Evolutionary conservation across 768 basidiomycete species (phyloP).

Genomic region (Filobasidium floriforme): DNA sequence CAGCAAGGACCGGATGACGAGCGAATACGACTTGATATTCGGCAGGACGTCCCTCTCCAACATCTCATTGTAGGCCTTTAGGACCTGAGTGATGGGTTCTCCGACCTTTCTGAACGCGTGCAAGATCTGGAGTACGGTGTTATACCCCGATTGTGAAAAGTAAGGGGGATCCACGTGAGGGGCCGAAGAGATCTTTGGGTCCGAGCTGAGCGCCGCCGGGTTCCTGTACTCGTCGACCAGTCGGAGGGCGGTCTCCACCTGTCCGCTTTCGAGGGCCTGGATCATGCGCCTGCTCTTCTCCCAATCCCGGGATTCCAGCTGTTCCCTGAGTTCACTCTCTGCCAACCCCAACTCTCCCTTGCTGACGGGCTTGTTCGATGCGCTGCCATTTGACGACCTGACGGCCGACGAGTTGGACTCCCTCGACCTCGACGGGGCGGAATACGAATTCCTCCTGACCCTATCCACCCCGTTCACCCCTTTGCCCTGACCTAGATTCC

Average conservation of each 20-base stretch:
- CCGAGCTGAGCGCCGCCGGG: conserved; percentile 24
- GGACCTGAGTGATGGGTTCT: conserved; percentile 54
- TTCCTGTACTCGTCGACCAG: conserved; percentile 33
- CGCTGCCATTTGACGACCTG: too few relatives aligned
- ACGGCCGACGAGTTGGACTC: too few relatives aligned
- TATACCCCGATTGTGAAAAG: conserved; percentile 54
- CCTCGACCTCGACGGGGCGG: not conserved
- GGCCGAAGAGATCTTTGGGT: conserved; percentile 4
- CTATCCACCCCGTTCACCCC: not conserved
- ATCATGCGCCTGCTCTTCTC: conserved; percentile 16
- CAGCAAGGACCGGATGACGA: conserved; percentile 58
- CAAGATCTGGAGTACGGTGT: conserved; percentile 57
- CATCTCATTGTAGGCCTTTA: conserved; percentile 68
- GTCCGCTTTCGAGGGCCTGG: not conserved
- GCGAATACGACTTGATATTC: conserved; percentile 56
- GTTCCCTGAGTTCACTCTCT: conserved; percentile 9
- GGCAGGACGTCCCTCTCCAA: conserved; percentile 58
- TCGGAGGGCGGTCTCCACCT: conserved; percentile 10
- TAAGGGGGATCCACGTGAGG: conserved; percentile 3
- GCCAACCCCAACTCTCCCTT: not conserved
- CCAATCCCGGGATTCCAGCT: conserved; percentile 15
- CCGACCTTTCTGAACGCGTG: conserved; percentile 45
- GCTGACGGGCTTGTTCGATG: conserved; percentile 5
- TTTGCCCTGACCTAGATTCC: not conserved
- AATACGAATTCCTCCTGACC: not conserved